These are phyloP conservation scores for Termitomyces sp. DNA, from an alignment of 768 basidiomycete species.

Conservation along the genomic window DNA sequence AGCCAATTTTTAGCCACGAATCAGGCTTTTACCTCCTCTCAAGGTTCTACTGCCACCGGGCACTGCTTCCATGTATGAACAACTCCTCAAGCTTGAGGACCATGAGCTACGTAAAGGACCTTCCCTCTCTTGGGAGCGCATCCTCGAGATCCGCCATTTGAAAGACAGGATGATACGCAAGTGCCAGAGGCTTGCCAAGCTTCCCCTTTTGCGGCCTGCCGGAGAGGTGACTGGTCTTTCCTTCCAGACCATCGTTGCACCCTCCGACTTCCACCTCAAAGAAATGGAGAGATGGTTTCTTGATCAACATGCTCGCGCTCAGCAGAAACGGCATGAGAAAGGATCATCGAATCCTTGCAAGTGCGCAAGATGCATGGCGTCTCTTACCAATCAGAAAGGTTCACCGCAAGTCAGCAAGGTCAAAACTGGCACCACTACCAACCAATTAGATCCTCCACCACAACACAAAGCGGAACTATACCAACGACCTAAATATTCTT, in stretches of 20 bases:
- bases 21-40: slow-evolving; percentile 2
- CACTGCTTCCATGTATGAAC: slow-evolving; percentile 59
- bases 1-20: background rate
- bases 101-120: slow-evolving; percentile 55
- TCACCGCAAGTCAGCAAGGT: slow-evolving; percentile 4
- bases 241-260: slow-evolving; percentile 65
- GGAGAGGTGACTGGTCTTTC: slow-evolving; percentile 28
- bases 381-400: background rate
- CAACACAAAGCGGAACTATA: slow-evolving; percentile 6
- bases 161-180: slow-evolving; percentile 83
- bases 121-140: slow-evolving; percentile 57
- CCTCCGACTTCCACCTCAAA: slow-evolving; percentile 66
- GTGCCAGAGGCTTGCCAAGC: slow-evolving; percentile 57
- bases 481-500: slow-evolving; percentile 8
- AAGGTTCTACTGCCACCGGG: slow-evolving; percentile 69
- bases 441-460: background rate
- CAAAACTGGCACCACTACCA: background rate
- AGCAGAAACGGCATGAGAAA: slow-evolving; percentile 6
- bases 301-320: slow-evolving; percentile 41
- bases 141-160: slow-evolving; percentile 69
- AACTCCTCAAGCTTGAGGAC: slow-evolving; percentile 57
- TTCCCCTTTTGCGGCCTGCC: slow-evolving; percentile 19
- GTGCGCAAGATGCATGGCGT: slow-evolving; percentile 20
- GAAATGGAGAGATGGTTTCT: slow-evolving; percentile 79
- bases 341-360: slow-evolving; percentile 12